Conservation (phyloP, 2,329 filamentous ascomycete genomes). For the Dryadomyces sulphureus region DNA sequence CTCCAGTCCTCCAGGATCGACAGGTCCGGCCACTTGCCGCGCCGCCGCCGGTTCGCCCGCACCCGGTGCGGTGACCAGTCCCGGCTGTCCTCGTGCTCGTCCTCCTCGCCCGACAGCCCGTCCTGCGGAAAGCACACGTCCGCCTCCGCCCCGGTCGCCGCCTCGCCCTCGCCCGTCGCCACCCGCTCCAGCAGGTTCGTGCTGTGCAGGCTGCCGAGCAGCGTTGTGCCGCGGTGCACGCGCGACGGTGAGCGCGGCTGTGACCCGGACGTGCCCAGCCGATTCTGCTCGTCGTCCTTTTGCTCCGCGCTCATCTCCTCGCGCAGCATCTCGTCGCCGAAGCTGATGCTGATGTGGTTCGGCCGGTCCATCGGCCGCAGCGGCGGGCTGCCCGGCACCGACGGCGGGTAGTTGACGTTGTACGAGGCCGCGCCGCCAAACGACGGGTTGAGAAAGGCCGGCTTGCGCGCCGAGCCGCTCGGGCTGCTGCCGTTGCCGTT, state of each 20-base stretch:
- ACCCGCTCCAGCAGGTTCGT: background rate
- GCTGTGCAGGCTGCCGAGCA: background rate
- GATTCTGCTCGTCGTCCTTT: background rate
- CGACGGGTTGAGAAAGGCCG: conserved; percentile 13
- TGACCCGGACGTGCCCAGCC: conserved; percentile 11
- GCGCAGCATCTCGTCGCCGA: conserved; percentile 57
- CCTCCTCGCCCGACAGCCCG: conserved; percentile 60
- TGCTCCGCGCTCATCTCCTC: conserved; percentile 34
- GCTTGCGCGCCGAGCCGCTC: conserved; percentile 14
- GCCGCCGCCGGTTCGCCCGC: conserved; percentile 32
- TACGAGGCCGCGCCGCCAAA: conserved; percentile 21
- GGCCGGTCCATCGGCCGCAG: conserved; percentile 32
- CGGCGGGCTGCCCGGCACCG: conserved; percentile 46
- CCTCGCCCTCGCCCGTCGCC: too few relatives aligned
- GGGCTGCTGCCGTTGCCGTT: conserved; percentile 30
- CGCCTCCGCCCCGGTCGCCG: conserved; percentile 36
- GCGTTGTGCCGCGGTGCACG: conserved; percentile 34
- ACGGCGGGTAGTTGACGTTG: conserved; percentile 56
- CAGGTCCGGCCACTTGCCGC: conserved; percentile 75
- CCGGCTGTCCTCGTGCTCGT: conserved; percentile 17
- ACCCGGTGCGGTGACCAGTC: conserved; percentile 12
- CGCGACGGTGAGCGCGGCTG: conserved; percentile 21
- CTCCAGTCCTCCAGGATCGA: conserved; percentile 79
- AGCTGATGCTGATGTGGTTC: conserved; percentile 43
- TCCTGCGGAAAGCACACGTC: conserved; percentile 88